These are phyloP conservation scores for Westerdykella sp. DNA, from an alignment of 2,329 filamentous ascomycete genomes.

Conservation along the genomic window DNA sequence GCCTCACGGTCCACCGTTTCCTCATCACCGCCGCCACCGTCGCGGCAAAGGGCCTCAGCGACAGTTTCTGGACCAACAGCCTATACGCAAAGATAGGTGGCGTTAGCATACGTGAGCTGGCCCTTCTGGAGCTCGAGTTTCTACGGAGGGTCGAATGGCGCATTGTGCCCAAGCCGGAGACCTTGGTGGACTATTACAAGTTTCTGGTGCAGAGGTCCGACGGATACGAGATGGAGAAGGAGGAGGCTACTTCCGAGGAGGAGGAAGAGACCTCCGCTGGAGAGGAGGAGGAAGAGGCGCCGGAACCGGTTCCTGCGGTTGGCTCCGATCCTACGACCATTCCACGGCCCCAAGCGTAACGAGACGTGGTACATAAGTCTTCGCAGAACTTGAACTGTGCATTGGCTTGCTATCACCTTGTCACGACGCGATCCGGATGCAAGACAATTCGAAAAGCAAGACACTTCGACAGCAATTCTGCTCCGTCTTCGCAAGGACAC, in stretches of 20 bases:
- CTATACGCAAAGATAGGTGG: slow-evolving; percentile 93
- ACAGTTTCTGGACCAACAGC: slow-evolving; percentile 97
- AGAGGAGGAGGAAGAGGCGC: neutral
- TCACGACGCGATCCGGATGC: no score
- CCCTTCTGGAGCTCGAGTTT: slow-evolving; percentile 88
- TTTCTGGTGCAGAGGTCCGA: slow-evolving; percentile 68
- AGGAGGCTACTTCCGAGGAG: slow-evolving; percentile 1
- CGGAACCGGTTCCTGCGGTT: no score
- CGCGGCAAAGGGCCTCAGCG: slow-evolving; percentile 89
- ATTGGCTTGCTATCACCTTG: no score
- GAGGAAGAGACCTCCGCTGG: neutral
- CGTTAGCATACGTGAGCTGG: slow-evolving; percentile 82
- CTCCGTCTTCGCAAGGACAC: no score
- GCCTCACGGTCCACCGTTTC: slow-evolving; percentile 92
- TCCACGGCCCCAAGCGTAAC: no score
- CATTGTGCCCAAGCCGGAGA: slow-evolving; percentile 92
- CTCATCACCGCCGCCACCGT: slow-evolving; percentile 94
- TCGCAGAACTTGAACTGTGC: no score
- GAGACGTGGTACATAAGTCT: no score
- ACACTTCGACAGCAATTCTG: no score
- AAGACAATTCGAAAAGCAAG: no score
- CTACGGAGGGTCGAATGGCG: slow-evolving; percentile 90
- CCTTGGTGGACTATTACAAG: slow-evolving; percentile 86
- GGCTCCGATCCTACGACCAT: no score
- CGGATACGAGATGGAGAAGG: slow-evolving; percentile 49